Evolutionary conservation across 352 stramenopile genomes (phyloP), one percentile per base, ranked within the genome.

Genomic region (Globisporangium cylindrosporum): DNA sequence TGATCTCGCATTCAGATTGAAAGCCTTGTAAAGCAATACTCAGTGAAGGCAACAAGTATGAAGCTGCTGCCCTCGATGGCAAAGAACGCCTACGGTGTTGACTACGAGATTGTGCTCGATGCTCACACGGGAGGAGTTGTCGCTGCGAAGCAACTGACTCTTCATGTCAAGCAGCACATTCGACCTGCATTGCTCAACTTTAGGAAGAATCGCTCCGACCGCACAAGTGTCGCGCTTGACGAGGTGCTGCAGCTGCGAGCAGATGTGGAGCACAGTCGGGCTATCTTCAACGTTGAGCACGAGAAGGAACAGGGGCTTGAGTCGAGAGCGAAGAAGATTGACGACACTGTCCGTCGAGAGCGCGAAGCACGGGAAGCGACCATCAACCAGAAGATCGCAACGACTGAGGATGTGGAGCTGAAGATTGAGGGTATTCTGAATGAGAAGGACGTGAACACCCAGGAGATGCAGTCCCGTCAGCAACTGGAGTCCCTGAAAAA

Each of bases 31-130:
- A 73, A 89, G 51, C 72, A 84, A 36, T 99, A 98, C 75, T 91
- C 92, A 51, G 64, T 74, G 43, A 87, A 80, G 34, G 88, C 89
- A 20, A 86, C 77, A 24, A 69, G 84, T 54, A 82, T 99, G 57
- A 93, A 97, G 67, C 78, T 98, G 25, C 62, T 98, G 63, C 94
- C 93, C 3, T 54, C 78, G 43, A 83, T 86, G 49, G 91, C 90
- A 1, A 95, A 97, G 56, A 91, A 98, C 73, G 80, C 86, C 27
- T 68, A 82, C 22, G 81, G 84, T 1, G 76, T 92, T 18, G 81
- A 97, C 72, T 95, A 90, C 53, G 73, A 75, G 34, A 88, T 97
- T 24, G 76, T 81, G 38, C 76, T 94, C 36, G 82, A 95, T 64
- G 76, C 78, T 10, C 71, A 84, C 41, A 77, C 84, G 14, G 82